phyloP scores from a whole-genome alignment of 2,329 filamentous ascomycete species.

The Amauroascus niger region DNA sequence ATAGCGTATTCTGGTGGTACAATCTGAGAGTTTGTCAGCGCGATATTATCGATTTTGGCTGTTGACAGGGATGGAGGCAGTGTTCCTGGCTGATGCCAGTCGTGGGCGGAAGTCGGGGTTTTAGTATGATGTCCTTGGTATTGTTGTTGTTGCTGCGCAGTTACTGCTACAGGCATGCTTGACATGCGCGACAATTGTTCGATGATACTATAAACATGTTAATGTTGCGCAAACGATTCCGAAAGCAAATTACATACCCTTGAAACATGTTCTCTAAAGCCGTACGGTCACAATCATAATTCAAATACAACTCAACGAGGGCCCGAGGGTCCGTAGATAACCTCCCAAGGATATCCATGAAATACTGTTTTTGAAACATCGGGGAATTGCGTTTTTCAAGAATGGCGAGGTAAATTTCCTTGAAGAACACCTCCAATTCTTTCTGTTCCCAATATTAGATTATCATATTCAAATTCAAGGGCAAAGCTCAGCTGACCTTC shows the following conservation, averaged over 20 bases:
- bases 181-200: constrained; percentile 87
- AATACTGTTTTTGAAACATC: constrained; percentile 81
- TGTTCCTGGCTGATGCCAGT: constrained; percentile 81
- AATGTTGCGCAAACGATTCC: not conserved
- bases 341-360: constrained; percentile 74
- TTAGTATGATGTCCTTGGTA: constrained; percentile 71
- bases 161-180: constrained; percentile 66
- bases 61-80: constrained; percentile 79
- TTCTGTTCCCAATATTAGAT: constrained; percentile 47
- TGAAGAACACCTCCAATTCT: constrained; percentile 95
- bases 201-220: constrained; percentile 50
- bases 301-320: constrained; percentile 89
- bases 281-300: constrained; percentile 93
- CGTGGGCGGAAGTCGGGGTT: constrained; percentile 48
- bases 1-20: constrained; percentile 83
- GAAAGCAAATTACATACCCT: constrained; percentile 30
- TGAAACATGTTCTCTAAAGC: constrained; percentile 95
- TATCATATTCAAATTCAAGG: not conserved
- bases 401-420: constrained; percentile 91
- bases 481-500: constrained; percentile 53
- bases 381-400: constrained; percentile 81
- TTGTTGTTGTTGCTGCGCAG: constrained; percentile 66
- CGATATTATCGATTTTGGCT: constrained; percentile 54
- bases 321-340: constrained; percentile 78
- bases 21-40: constrained; percentile 45